Base-by-base conservation (phyloP, 805 yeast genomes). In the Zygotorulaspora florentina region DNA sequence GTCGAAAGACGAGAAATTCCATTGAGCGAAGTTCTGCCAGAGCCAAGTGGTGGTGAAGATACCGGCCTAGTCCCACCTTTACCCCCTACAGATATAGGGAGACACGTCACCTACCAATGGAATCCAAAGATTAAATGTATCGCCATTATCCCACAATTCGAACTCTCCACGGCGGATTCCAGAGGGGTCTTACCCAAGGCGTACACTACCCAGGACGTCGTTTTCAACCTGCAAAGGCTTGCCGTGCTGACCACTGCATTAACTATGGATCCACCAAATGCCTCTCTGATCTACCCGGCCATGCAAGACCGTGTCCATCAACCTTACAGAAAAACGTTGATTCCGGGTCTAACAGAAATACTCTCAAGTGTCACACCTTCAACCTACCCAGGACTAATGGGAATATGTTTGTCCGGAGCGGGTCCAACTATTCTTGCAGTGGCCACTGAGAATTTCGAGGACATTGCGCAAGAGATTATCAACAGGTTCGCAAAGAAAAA, bases 301-400 rank as follows among this genome's bases (percentile, higher is more conserved):
- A 93, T 93, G 98, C 96, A 88, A 70, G 99, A 93, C 67, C 83
- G 85, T 61, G 78, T 93, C 33, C 99, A 93, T 69, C 99, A 93
- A 67, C 96, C 97, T n/a, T 93, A 91, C 75, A 79, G 99, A 62
- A 82, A 89, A 61, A 81, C 83, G 11, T 76, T 91, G 56, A 87
- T 93, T 47, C 99, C 99, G 3, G 99, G 98, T 0, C 75, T 93
- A 45, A 74, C 84, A 9, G 88, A 87, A 51, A 87, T 93, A 40
- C 74, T 93, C 55, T 72, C 80, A 6, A 75, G 85, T 11, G 83
- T 93, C 42, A 87, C 95, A 0, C 96, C 98, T 35, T 74, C 77
- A 37, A 73, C 86, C 5, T 86, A 87, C 63, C 83, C 84, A 1
- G 97, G 97, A 3, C 74, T 90, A 39, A 74, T 93, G 47, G 99